These are phyloP conservation scores for Senecio squalidus DNA, from an alignment of 140 eudicot genomes.

Conservation along the genomic window DNA sequence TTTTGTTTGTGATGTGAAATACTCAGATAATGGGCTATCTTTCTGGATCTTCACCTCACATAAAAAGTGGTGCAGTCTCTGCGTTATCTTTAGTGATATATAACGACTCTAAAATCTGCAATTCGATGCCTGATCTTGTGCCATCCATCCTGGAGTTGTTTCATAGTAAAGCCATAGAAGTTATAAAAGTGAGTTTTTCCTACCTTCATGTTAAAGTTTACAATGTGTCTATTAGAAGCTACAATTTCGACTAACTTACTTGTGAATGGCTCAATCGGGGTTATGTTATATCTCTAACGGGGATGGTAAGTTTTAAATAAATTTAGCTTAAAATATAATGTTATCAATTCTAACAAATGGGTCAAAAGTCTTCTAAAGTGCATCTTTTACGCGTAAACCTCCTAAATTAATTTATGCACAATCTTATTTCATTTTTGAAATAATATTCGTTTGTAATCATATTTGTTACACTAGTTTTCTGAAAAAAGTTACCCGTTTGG, in stretches of 20 bases:
- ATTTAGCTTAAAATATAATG: too few species aligned
- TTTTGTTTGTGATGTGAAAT: slow-evolving; percentile 6
- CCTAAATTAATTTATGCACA: background rate
- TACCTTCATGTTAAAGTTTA: background rate
- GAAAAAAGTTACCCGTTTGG: background rate
- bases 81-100: slow-evolving; percentile 79
- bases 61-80: slow-evolving; percentile 94
- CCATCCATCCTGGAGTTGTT: slow-evolving; percentile 69
- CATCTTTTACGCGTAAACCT: background rate
- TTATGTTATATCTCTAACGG: background rate
- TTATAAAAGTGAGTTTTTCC: slow-evolving; percentile 61
- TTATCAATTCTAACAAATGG: too few species aligned
- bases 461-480: background rate
- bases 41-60: slow-evolving; percentile 89
- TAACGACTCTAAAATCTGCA: slow-evolving; percentile 57
- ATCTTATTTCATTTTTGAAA: background rate
- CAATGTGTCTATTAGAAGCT: background rate
- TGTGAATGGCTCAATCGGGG: background rate
- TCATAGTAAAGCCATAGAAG: slow-evolving; percentile 79
- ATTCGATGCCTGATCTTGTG: slow-evolving; percentile 66
- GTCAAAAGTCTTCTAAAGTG: background rate
- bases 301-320: too few species aligned
- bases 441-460: background rate
- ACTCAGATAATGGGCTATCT: slow-evolving; percentile 88
- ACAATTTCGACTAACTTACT: background rate